Evolutionary conservation across 202 grass and related monocot species (phyloP).

Genomic region (Alloteropsis angusta): DNA sequence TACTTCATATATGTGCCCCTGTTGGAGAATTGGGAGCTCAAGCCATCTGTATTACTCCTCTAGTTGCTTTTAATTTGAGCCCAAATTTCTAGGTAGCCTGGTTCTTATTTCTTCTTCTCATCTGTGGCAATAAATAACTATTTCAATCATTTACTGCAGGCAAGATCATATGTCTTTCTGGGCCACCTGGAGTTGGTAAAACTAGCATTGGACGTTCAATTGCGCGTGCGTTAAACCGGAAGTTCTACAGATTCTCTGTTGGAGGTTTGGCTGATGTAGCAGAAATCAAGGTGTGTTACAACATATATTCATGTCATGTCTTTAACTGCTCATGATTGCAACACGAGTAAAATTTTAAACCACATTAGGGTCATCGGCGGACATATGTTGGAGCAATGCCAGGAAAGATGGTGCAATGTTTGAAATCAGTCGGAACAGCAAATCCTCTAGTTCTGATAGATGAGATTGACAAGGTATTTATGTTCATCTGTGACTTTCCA

Average conservation of each 20-base stretch:
- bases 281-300: constrained; percentile 77
- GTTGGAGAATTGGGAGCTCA: not conserved
- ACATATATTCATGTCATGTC: constrained; percentile 8
- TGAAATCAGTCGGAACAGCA: constrained; percentile 83
- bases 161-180: constrained; percentile 97
- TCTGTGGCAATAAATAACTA: not conserved
- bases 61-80: not conserved
- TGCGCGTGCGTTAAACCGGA: constrained; percentile 76
- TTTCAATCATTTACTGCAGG: constrained; percentile 38
- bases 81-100: not conserved
- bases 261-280: constrained; percentile 97
- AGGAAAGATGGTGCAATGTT: constrained; percentile 98
- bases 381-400: constrained; percentile 99
- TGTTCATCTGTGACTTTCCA: not conserved
- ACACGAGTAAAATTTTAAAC: constrained; percentile 18
- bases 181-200: constrained; percentile 98
- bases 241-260: constrained; percentile 98
- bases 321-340: not conserved
- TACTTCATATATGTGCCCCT: not conserved
- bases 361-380: constrained; percentile 75
- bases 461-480: constrained; percentile 93
- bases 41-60: not conserved
- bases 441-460: constrained; percentile 96
- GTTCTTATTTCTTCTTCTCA: not conserved
- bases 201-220: constrained; percentile 96